phyloP scores from a whole-genome alignment of 768 basidiomycete species.

The Termitomyces sp. region DNA sequence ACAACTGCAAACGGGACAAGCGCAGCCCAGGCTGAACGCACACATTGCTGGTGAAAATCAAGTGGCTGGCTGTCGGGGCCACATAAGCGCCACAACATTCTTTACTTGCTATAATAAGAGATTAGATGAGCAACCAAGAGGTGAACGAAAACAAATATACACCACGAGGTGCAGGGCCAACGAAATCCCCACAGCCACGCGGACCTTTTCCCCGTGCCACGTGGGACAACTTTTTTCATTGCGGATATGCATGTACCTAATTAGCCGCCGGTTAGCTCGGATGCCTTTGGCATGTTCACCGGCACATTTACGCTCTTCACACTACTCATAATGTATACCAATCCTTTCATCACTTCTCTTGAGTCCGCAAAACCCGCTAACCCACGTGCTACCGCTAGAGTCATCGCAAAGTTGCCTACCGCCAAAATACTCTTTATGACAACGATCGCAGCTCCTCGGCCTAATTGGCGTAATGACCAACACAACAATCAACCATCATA shows the following conservation, averaged over 20 bases:
- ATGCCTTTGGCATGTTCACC: not conserved
- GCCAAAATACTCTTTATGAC: not conserved
- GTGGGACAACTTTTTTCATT: not conserved
- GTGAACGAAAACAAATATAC: not conserved
- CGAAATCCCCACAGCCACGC: not conserved
- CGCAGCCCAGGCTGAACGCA: not conserved
- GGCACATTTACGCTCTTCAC: not conserved
- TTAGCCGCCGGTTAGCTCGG: not conserved
- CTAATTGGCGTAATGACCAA: not conserved
- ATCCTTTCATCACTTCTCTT: not conserved
- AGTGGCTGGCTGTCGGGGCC: conserved; percentile 18
- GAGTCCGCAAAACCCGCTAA: not conserved
- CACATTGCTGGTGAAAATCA: not conserved
- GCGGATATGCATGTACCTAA: not conserved
- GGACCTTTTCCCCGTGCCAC: not conserved
- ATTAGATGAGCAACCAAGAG: not conserved
- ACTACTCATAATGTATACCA: not conserved
- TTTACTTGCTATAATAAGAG: not conserved
- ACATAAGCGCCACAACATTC: conserved; percentile 5
- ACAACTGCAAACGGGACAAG: conserved; percentile 34
- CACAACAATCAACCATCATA: not conserved
- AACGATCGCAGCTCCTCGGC: not conserved
- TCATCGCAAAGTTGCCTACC: not conserved
- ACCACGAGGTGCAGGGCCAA: not conserved
- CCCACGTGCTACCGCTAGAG: not conserved